A percentile compares a stretch with the other conserved stretches of the same genome.
Evolutionary conservation across 805 yeast genomes (phyloP).

Genomic region (Teunomyces cretensis): DNA sequence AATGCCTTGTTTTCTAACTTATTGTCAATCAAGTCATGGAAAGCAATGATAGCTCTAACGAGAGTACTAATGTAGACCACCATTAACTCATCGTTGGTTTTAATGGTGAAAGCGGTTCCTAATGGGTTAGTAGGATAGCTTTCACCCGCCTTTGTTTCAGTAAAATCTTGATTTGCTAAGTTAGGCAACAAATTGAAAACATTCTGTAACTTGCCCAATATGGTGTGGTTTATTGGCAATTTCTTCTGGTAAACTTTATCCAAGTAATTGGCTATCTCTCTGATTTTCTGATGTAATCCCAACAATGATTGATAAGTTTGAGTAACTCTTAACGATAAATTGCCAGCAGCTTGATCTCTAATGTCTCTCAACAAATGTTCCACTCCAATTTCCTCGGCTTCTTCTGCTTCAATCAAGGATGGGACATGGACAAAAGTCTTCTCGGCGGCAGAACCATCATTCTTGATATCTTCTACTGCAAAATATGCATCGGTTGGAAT

Average conservation of each 20-base stretch:
- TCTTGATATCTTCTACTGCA: constrained; percentile 92
- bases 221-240: constrained; percentile 85
- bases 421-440: constrained; percentile 93
- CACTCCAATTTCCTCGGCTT: constrained; percentile 98
- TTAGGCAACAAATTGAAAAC: constrained; percentile 92
- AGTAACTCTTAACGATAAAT: constrained; percentile 80
- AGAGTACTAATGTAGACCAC: constrained; percentile 83
- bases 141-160: constrained; percentile 15
- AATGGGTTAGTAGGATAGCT: constrained; percentile 49
- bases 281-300: constrained; percentile 77
- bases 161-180: constrained; percentile 36
- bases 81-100: constrained; percentile 97
- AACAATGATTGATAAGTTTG: constrained; percentile 84
- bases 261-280: constrained; percentile 75
- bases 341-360: constrained; percentile 95
- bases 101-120: constrained; percentile 79
- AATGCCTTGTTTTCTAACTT: constrained; percentile 71
- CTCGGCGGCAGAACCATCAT: constrained; percentile 91
- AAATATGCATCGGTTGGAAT: constrained; percentile 94
- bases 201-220: constrained; percentile 90
- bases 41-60: constrained; percentile 92
- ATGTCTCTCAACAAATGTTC: constrained; percentile 94
- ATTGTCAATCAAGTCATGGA: constrained; percentile 95
- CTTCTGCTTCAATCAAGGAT: constrained; percentile 92
- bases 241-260: constrained; percentile 67